Conservation (phyloP, 768 basidiomycete species). For the Fistulinella prunicolor region DNA sequence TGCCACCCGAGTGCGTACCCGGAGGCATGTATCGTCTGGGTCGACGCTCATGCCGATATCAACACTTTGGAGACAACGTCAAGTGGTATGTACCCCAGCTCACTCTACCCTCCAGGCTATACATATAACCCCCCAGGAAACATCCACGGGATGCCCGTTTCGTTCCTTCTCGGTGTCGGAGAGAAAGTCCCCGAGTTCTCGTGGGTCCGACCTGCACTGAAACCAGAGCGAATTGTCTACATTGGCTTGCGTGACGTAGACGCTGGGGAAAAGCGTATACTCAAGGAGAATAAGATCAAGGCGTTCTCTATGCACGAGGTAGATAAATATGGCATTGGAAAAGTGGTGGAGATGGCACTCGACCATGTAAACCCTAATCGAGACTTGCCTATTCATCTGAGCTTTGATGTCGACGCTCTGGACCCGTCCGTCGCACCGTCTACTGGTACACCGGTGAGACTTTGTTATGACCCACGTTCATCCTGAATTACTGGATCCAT, state of each 20-base stretch:
- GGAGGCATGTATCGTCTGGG: constrained; percentile 88
- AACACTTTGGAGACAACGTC: constrained; percentile 84
- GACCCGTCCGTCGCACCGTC: constrained; percentile 96
- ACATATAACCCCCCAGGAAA: constrained; percentile 55
- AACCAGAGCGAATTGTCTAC: constrained; percentile 82
- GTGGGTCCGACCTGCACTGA: constrained; percentile 66
- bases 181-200: constrained; percentile 41
- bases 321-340: constrained; percentile 85
- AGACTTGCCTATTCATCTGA: constrained; percentile 86
- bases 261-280: constrained; percentile 79
- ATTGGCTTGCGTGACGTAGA: constrained; percentile 96
- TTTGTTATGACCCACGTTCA: not conserved
- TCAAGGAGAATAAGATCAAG: constrained; percentile 77
- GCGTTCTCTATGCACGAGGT: constrained; percentile 92
- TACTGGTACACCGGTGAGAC: constrained; percentile 82
- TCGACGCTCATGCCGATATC: constrained; percentile 97
- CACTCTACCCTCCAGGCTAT: not conserved
- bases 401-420: constrained; percentile 94
- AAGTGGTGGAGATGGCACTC: constrained; percentile 94
- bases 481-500: not conserved
- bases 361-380: constrained; percentile 88
- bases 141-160: constrained; percentile 97
- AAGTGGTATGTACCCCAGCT: constrained; percentile 46
- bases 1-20: constrained; percentile 54
- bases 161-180: constrained; percentile 72